phyloP scores from a whole-genome alignment of 495 filamentous ascomycete species.

The Pseudoneurospora amorphoporcata region DNA sequence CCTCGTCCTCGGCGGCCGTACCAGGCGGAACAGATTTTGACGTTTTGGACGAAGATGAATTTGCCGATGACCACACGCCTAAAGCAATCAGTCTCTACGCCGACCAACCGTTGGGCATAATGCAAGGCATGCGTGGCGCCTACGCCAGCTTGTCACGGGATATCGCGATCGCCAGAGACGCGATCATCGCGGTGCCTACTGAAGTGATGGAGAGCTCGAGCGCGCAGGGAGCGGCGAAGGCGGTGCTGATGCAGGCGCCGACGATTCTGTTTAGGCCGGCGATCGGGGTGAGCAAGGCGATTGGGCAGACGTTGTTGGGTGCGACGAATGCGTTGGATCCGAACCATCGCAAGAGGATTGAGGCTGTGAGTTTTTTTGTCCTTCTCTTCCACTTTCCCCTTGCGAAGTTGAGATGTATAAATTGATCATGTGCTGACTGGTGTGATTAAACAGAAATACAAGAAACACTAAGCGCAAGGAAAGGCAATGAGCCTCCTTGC shows the following conservation, averaged over 20 bases:
- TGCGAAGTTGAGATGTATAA: not conserved
- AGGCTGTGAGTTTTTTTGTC: slow-evolving; percentile 57
- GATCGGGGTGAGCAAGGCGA: slow-evolving; percentile 82
- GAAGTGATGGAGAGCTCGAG: slow-evolving; percentile 81
- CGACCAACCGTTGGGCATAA: slow-evolving; percentile 78
- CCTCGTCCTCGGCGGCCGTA: slow-evolving; percentile 9
- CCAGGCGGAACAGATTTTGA: slow-evolving; percentile 20
- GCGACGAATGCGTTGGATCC: slow-evolving; percentile 91
- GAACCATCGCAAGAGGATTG: slow-evolving; percentile 67
- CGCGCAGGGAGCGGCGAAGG: slow-evolving; percentile 71
- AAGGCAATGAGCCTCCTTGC: not conserved
- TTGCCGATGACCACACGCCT: slow-evolving; percentile 43
- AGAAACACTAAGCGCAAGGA: slow-evolving; percentile 3
- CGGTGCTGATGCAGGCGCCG: slow-evolving; percentile 71
- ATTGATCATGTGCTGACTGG: slow-evolving; percentile 2
- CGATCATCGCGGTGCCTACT: slow-evolving; percentile 86
- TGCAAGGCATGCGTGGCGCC: slow-evolving; percentile 75
- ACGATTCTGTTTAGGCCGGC: slow-evolving; percentile 85
- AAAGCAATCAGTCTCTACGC: slow-evolving; percentile 83
- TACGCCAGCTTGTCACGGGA: slow-evolving; percentile 77
- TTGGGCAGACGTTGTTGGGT: slow-evolving; percentile 80
- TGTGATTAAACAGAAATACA: slow-evolving; percentile 10
- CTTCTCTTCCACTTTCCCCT: not conserved
- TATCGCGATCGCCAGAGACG: slow-evolving; percentile 71
- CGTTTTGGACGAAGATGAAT: slow-evolving; percentile 54